Conservation (phyloP, 2,329 filamentous ascomycete species). For the Aspergillus brunneoviolaceus region DNA sequence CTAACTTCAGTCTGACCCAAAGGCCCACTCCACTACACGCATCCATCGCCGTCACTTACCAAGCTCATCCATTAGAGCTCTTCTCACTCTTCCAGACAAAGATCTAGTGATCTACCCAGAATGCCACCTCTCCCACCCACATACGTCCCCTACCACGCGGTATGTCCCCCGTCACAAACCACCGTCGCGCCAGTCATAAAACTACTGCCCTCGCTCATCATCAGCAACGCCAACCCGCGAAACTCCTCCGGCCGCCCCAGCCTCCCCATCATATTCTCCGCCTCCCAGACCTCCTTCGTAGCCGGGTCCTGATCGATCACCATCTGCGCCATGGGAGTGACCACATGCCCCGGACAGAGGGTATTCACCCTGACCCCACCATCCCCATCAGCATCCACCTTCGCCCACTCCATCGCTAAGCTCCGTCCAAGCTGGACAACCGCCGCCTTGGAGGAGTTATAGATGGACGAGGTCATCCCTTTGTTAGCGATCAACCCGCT, state of each 20-base stretch:
- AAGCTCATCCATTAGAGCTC: too few relatives aligned
- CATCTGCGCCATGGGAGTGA: slow-evolving; percentile 74
- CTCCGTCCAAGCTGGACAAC: slow-evolving; percentile 53
- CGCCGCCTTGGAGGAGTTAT: slow-evolving; percentile 57
- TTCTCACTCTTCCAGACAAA: too few relatives aligned
- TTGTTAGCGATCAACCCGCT: slow-evolving; percentile 52
- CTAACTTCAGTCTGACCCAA: too few relatives aligned
- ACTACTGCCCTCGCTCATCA: slow-evolving; percentile 65
- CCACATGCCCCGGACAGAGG: slow-evolving; percentile 54
- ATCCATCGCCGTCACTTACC: too few relatives aligned
- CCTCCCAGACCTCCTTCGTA: slow-evolving; percentile 42
- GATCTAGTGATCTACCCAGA: too few relatives aligned
- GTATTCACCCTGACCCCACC: slow-evolving; percentile 55
- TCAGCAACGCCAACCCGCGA: slow-evolving; percentile 65
- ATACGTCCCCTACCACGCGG: slow-evolving; percentile 38
- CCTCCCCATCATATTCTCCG: slow-evolving; percentile 53
- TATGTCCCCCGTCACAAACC: slow-evolving; percentile 70
- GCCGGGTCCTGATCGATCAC: slow-evolving; percentile 76
- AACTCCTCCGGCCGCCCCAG: slow-evolving; percentile 59
- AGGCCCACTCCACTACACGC: too few relatives aligned
- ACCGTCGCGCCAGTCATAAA: slow-evolving; percentile 71
- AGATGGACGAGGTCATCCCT: slow-evolving; percentile 44
- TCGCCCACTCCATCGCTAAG: slow-evolving; percentile 54
- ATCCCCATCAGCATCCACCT: slow-evolving; percentile 20
- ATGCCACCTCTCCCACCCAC: too few relatives aligned